Evolutionary conservation across 2,329 filamentous ascomycete genomes (phyloP).

Genomic region (Colletotrichum sp.): DNA sequence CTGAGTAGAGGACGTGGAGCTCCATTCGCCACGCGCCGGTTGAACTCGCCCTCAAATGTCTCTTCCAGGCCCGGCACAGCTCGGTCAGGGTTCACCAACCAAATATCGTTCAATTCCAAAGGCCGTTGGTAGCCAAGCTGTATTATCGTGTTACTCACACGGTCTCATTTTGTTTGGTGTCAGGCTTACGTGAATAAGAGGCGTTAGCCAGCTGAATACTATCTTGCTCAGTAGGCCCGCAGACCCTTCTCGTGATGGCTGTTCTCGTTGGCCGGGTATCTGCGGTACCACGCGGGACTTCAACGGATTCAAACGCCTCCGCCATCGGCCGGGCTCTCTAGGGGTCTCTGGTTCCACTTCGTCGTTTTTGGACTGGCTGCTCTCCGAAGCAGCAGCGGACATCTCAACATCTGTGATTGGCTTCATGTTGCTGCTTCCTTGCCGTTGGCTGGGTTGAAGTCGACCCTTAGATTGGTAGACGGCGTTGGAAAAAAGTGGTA

Average conservation of each 20-base stretch:
- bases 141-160: not conserved
- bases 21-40: slow-evolving; percentile 66
- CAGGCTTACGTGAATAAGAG: not conserved
- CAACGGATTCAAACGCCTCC: not conserved
- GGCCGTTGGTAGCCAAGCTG: slow-evolving; percentile 84
- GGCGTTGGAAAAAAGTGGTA: not conserved
- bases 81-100: slow-evolving; percentile 82
- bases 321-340: not conserved
- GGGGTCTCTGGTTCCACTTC: not conserved
- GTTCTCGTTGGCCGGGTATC: not conserved
- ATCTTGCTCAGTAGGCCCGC: not conserved
- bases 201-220: not conserved
- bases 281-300: not conserved
- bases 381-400: not conserved
- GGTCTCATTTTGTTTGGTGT: rapidly evolving
- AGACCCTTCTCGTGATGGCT: not conserved
- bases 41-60: slow-evolving; percentile 69
- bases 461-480: not conserved
- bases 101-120: slow-evolving; percentile 84
- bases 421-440: not conserved
- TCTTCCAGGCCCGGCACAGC: slow-evolving; percentile 69
- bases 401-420: not conserved
- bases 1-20: slow-evolving; percentile 76
- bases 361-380: not conserved
- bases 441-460: not conserved